phyloP scores from a whole-genome alignment of 148 eudicot species.

The Pouteria glomerata region DNA sequence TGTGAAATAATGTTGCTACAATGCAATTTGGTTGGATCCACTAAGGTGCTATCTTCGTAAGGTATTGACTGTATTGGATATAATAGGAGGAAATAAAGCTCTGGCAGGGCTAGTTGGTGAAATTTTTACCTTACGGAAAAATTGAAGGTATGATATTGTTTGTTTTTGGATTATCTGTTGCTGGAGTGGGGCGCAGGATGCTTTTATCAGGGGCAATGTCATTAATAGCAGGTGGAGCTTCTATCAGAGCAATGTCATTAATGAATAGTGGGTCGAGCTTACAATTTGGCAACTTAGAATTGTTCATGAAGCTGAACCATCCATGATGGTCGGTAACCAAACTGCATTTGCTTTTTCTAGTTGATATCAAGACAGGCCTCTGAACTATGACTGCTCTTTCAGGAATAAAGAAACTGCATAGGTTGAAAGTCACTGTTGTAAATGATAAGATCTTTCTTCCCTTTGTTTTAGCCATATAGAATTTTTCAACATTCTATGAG shows the following conservation, averaged over 20 bases:
- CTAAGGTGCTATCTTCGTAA: background rate
- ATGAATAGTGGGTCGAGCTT: background rate
- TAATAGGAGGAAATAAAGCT: background rate
- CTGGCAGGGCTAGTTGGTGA: background rate
- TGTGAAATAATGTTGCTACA: background rate
- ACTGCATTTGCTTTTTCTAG: background rate
- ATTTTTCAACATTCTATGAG: too few relatives aligned
- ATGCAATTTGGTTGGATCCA: background rate
- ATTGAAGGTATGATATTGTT: too few relatives aligned
- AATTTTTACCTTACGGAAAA: too few relatives aligned
- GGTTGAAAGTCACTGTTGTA: too few relatives aligned
- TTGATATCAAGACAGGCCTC: background rate
- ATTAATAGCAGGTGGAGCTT: background rate
- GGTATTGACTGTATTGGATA: background rate
- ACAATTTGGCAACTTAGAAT: background rate
- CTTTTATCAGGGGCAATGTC: background rate
- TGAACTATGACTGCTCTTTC: too few relatives aligned
- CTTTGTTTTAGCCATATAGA: too few relatives aligned
- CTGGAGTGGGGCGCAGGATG: too few relatives aligned
- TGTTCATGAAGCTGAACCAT: background rate
- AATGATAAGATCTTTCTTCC: too few relatives aligned
- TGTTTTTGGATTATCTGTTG: too few relatives aligned
- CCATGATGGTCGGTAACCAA: background rate
- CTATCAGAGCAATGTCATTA: background rate
- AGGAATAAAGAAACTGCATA: too few relatives aligned